Evolutionary conservation across 768 basidiomycete genomes (phyloP), one percentile per base, ranked within the genome.

Genomic region (Saitozyma podzolica): DNA sequence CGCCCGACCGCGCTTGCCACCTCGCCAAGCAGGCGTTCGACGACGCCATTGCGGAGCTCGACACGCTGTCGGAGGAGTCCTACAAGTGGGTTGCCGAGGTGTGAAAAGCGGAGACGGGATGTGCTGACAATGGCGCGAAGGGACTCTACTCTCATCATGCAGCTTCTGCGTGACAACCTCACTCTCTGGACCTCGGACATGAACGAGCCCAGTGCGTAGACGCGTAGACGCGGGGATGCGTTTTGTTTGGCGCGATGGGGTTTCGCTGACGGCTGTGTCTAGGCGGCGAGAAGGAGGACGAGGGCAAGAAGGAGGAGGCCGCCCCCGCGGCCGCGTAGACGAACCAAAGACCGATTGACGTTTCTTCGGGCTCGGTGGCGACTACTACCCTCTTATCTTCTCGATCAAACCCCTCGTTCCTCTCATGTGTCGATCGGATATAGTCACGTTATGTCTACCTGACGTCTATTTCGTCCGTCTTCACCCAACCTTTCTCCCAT

Each of bases 11-110:
- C 81, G 95, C 95, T 56, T 96, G 94, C 84, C 91, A 94, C 79
- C 89, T 97, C 70, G 94, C 94, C 80, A 98, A 98, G 84, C 92
- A 96, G 82, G 94, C 95, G 8, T 98, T 98, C 81, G 94, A 97
- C 68, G 94, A 97, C 80, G 95, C 95, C 51, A 97, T 98, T 80
- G 93, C 94, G 70, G 94, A 98, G 83, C 91, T 97, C 76, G 94
- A 98, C 84, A 97, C 94, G 20, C 87, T 98, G 59, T 93, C 91
- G 74, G 95, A 97, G 83, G 94, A 97, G 85, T 90, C 89, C 82
- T 97, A 98, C 89, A 96, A 97, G 85, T 78, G 72, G 65, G 77
- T 67, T 40, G 8, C 42, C 43, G 37, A 11, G 53, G 7, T 37
- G 14, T 19, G 53, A 45, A 9, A 0, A 40, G 45, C n/a, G 42